Conservation (phyloP, 2,329 filamentous ascomycete species). For the Pseudocercospora fijiensis region DNA sequence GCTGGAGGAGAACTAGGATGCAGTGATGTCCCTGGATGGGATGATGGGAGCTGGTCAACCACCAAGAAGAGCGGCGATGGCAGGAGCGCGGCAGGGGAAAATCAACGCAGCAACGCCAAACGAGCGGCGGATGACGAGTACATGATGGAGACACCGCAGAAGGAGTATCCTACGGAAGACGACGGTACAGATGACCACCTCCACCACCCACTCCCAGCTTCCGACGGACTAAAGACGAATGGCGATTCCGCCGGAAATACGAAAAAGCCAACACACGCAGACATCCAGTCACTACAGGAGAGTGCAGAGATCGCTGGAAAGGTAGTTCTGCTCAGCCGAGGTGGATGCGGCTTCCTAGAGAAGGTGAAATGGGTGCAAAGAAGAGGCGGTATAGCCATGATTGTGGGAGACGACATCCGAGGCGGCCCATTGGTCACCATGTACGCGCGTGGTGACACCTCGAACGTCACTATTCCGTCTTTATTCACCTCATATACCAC, state of each 20-base stretch:
- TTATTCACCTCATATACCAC: constrained; percentile 95
- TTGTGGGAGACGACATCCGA: constrained; percentile 89
- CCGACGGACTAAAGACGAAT: constrained; percentile 37
- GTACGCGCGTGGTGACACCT: constrained; percentile 96
- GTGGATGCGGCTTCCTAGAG: constrained; percentile 92
- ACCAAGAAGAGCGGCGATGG: constrained; percentile 27
- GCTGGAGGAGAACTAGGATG: constrained; percentile 87
- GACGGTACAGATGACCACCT: constrained; percentile 87
- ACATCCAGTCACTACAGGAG: constrained; percentile 90
- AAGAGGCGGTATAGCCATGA: constrained; percentile 81
- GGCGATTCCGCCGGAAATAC: constrained; percentile 39
- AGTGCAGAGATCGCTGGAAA: constrained; percentile 90
- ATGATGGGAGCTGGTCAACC: constrained; percentile 51
- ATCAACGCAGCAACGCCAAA: constrained; percentile 28
- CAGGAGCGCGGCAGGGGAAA: constrained; percentile 19
- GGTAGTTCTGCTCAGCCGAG: constrained; percentile 84
- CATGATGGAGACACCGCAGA: constrained; percentile 46
- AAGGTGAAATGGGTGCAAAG: constrained; percentile 97
- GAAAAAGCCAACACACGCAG: constrained; percentile 61
- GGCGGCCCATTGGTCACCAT: constrained; percentile 91
- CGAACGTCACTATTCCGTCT: constrained; percentile 89
- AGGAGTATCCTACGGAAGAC: constrained; percentile 44
- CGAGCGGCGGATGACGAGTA: constrained; percentile 40
- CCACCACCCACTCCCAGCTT: constrained; percentile 58
- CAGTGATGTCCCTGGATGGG: constrained; percentile 90